Percentiles rank a stretch among this genome's conserved stretches.
Conservation (phyloP, 257 asterid species). For the Lavandula angustifolia region DNA sequence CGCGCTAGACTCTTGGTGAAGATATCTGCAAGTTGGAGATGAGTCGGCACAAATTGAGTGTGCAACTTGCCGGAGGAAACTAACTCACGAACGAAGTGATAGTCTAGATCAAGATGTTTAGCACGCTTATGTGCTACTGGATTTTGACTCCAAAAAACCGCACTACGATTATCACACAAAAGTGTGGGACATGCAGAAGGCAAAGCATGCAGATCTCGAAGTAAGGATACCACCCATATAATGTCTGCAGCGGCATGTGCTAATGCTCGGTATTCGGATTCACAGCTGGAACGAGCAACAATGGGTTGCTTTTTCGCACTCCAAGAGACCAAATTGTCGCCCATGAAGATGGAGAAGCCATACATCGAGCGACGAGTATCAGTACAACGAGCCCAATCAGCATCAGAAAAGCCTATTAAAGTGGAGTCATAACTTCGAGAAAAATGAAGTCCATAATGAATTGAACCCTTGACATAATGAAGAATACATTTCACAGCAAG, state of each 20-base stretch:
- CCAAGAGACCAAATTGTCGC: neutral
- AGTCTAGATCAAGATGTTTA: neutral
- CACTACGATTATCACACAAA: neutral
- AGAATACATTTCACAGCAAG: neutral
- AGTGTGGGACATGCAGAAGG: too few species aligned
- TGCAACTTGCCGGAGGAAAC: too few species aligned
- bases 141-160: neutral
- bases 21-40: too few species aligned
- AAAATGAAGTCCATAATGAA: neutral
- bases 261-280: neutral
- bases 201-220: neutral
- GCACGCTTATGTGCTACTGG: neutral
- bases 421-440: too few species aligned
- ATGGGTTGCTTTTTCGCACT: too few species aligned
- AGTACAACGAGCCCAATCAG: too few species aligned
- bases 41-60: too few species aligned
- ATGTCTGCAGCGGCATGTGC: neutral
- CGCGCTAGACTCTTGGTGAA: too few species aligned
- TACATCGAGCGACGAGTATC: neutral
- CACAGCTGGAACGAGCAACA: neutral
- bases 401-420: neutral
- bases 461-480: neutral
- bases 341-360: neutral
- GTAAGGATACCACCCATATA: neutral
- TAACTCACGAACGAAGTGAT: too few species aligned